Evolutionary conservation across 2,329 filamentous ascomycete species (phyloP), one percentile per base, ranked within the genome.

Genomic region (Biscogniauxia sp.): DNA sequence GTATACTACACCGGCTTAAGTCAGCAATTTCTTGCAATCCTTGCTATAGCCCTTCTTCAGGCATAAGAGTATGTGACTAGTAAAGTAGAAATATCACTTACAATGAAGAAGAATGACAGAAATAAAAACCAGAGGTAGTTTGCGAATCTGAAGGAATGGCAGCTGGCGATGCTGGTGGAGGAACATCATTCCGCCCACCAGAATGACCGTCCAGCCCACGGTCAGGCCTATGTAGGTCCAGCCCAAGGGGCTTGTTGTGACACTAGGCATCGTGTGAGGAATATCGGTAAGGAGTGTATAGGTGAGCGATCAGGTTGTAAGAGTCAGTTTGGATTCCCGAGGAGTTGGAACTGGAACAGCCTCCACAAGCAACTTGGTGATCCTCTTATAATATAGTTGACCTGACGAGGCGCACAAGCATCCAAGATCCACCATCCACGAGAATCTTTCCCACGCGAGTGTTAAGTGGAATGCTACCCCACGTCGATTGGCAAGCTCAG

Each of bases 71-170:
- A 23, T 37, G 32, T 37, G 32, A 11, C 32, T 37, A 7, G 13
- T 37, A 9, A 37, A n/a, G 37, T 11, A n/a, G 15, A 45, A n/a
- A n/a, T 45, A 45, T 45, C 17, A 45, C 37, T 45, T 45, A 45
- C 37, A 17, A 25, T 70, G 69, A 9, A 70, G 65, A 19, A 66
- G 57, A 11, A 62, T 41, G 20, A 74, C 64, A 50, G 70, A 68
- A 17, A 59, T 58, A 56, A 68, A 70, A n/a, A 70, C 66, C 53
- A 72, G 60, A 5, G 60, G 56, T 20, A 75, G 62, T 41, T 65
- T 66, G 41, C 73, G 71, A 25, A 75, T 68, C 54, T 80, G 68
- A 2, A 75, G 67, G 51, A 71, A 65, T 20, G 68, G 66, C 9
- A 67, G 59, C 15, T 68, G 54, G 23, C 73, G 70, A 53, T 70